Conservation (phyloP, 257 asterid species). For the Rauvolfia tetraphylla region DNA sequence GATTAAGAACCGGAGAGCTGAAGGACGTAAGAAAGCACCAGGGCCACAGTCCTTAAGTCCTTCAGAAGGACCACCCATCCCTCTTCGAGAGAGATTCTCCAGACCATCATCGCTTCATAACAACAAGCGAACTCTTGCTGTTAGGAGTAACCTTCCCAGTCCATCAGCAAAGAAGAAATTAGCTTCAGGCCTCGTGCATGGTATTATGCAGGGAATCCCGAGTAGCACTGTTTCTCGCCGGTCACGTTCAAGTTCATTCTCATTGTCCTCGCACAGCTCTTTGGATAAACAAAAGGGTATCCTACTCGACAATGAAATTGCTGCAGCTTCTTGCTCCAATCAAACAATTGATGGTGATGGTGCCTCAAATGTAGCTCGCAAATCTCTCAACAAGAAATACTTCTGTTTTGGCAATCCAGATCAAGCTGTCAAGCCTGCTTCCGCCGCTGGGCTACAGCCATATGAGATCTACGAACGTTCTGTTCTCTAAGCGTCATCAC, state of each 20-base stretch:
- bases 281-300: conserved; percentile 44
- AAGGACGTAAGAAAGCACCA: conserved; percentile 30
- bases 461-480: conserved; percentile 40
- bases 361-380: conserved; percentile 25
- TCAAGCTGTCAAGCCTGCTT: conserved; percentile 24
- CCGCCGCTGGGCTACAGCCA: conserved; percentile 29
- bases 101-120: conserved; percentile 45
- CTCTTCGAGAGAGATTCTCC: conserved; percentile 68
- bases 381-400: conserved; percentile 47
- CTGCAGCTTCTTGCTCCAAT: conserved; percentile 38
- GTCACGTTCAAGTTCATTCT: conserved; percentile 79
- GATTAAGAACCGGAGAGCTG: conserved; percentile 27
- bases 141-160: conserved; percentile 54
- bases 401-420: conserved; percentile 63
- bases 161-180: conserved; percentile 72
- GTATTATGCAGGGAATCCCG: conserved; percentile 64
- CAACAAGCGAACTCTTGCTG: conserved; percentile 74
- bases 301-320: conserved; percentile 40
- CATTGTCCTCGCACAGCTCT: conserved; percentile 60
- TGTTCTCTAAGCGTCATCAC: background rate
- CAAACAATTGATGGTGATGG: conserved; percentile 23
- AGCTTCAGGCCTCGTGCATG: conserved; percentile 64
- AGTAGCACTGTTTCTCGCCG: conserved; percentile 33
- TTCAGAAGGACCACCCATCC: conserved; percentile 46
- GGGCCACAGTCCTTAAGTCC: conserved; percentile 21